phyloP scores from a whole-genome alignment of 2,329 filamentous ascomycete genomes.

The Emericellopsis atlantica region DNA sequence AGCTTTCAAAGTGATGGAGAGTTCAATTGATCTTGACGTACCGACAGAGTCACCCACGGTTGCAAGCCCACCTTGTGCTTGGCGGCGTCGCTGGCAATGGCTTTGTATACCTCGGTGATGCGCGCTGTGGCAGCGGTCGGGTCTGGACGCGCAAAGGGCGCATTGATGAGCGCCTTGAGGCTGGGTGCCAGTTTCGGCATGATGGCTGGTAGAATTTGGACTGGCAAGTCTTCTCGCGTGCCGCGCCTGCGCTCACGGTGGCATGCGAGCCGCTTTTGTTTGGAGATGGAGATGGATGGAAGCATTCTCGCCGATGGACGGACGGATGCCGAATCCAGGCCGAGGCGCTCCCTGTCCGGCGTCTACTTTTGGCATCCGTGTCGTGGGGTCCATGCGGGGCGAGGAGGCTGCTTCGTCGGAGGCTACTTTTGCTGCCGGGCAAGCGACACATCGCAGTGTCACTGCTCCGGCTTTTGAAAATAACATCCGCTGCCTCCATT shows the following conservation, averaged over 20 bases:
- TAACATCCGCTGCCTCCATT: neutral
- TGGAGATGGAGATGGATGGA: too few species aligned
- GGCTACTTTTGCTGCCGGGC: neutral
- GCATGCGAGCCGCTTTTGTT: too few species aligned
- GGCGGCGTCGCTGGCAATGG: slow-evolving; percentile 50
- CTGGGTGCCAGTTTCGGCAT: slow-evolving; percentile 65
- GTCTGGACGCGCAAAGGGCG: slow-evolving; percentile 52
- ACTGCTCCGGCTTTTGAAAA: neutral
- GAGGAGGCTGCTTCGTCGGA: neutral
- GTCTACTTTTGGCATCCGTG: too few species aligned
- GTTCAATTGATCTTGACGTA: slow-evolving; percentile 17
- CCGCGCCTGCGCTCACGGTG: too few species aligned
- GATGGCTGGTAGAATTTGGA: slow-evolving; percentile 1
- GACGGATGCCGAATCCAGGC: too few species aligned
- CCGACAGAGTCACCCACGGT: slow-evolving; percentile 56
- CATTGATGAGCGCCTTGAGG: slow-evolving; percentile 64
- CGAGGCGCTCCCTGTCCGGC: too few species aligned
- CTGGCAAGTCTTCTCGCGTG: too few species aligned
- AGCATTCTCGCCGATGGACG: too few species aligned
- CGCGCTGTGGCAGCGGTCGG: slow-evolving; percentile 50
- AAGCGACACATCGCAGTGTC: neutral
- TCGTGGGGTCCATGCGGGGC: too few species aligned
- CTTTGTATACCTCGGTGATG: slow-evolving; percentile 51
- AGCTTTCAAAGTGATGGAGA: neutral
- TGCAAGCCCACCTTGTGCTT: slow-evolving; percentile 47